Percentiles rank a stretch among this genome's conserved stretches.
These are phyloP conservation scores for Hansenula lynferdii DNA, from an alignment of 1,139 yeast genomes.

Conservation along the genomic window DNA sequence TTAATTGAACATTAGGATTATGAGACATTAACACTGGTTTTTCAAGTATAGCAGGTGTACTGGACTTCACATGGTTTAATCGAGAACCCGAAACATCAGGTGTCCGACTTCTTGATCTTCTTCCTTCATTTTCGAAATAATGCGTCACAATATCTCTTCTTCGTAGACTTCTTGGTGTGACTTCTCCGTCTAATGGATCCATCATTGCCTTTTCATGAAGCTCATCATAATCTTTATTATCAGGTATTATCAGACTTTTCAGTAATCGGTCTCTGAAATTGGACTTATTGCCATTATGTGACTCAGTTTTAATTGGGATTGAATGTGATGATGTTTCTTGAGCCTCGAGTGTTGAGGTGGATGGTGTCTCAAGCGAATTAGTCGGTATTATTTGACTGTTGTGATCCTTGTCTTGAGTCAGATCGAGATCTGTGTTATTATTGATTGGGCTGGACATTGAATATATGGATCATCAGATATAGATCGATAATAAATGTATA, in stretches of 20 bases:
- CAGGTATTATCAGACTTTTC: constrained; percentile 23
- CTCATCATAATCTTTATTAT: constrained; percentile 24
- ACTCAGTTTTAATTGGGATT: neutral
- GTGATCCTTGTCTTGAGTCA: neutral
- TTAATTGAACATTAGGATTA: constrained; percentile 14
- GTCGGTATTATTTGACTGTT: neutral
- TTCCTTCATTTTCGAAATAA: constrained; percentile 1
- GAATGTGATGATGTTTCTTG: neutral
- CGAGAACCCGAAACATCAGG: neutral
- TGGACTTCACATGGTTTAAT: no score
- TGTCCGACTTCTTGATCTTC: constrained; percentile 9
- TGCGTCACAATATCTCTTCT: constrained; percentile 8
- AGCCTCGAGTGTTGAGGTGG: neutral
- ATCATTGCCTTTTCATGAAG: constrained; percentile 20
- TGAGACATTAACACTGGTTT: neutral
- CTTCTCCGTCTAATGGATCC: constrained; percentile 12
- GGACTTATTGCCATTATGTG: no score
- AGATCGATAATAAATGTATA: no score
- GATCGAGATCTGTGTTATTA: neutral
- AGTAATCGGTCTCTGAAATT: constrained; percentile 3
- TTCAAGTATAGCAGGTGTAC: neutral
- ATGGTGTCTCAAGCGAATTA: no score
- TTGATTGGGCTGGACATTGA: neutral
- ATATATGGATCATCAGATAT: neutral
- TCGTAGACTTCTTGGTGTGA: constrained; percentile 13